Percentiles rank a stretch among this genome's conserved stretches.
phyloP scores from a whole-genome alignment of 2,329 filamentous ascomycete genomes.

The Chaetomium sp. region DNA sequence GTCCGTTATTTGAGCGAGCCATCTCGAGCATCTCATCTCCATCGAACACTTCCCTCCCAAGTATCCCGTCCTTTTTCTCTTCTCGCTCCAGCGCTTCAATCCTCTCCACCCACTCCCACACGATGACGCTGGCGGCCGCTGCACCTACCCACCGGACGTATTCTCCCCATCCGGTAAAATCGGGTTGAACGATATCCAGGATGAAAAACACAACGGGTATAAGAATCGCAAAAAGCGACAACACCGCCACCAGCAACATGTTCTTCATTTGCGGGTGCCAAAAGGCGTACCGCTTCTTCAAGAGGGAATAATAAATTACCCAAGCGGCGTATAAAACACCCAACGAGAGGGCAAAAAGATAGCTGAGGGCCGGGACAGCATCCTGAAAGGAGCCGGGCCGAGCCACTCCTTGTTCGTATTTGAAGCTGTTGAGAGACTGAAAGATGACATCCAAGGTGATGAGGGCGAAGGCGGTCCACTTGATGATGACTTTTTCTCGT shows the following conservation, averaged over 20 bases:
- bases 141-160: constrained; percentile 97
- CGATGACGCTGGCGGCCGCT: constrained; percentile 90
- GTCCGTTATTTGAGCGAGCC: constrained; percentile 55
- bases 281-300: constrained; percentile 87
- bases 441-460: constrained; percentile 91
- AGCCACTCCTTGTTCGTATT: constrained; percentile 52
- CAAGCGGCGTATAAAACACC: constrained; percentile 88
- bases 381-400: constrained; percentile 79
- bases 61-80: constrained; percentile 89
- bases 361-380: constrained; percentile 86
- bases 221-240: constrained; percentile 79
- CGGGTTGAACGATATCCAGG: constrained; percentile 81
- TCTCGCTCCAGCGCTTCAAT: constrained; percentile 91
- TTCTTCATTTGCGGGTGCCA: constrained; percentile 91
- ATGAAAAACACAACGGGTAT: constrained; percentile 94
- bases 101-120: constrained; percentile 97
- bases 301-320: constrained; percentile 92
- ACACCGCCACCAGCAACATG: constrained; percentile 75
- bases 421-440: constrained; percentile 86
- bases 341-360: constrained; percentile 84
- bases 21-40: constrained; percentile 87
- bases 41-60: constrained; percentile 89
- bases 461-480: constrained; percentile 94
- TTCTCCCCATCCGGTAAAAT: constrained; percentile 89
- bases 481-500: constrained; percentile 97